phyloP scores from a whole-genome alignment of 805 yeast species.

The Hanseniaspora occidentalis region DNA sequence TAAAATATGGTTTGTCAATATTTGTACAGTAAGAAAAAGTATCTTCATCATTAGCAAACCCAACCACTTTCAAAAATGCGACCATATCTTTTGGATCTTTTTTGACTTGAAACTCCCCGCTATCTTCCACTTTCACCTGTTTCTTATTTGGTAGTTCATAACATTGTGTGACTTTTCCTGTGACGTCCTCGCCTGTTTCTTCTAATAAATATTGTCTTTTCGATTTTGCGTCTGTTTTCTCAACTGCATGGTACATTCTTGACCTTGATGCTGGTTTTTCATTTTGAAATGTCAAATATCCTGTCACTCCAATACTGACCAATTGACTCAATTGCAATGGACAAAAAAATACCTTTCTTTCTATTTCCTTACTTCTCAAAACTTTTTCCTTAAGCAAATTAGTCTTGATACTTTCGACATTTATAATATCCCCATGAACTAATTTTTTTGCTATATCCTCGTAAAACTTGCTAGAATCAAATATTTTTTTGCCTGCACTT shows the following conservation, averaged over 20 bases:
- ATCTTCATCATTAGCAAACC: conserved; percentile 40
- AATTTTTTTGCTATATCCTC: conserved; percentile 32
- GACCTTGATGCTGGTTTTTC: conserved; percentile 36
- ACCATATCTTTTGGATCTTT: conserved; percentile 23
- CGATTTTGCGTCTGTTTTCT: conserved; percentile 41
- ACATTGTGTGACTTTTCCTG: conserved; percentile 25
- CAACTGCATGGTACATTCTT: conserved; percentile 40
- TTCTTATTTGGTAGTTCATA: conserved; percentile 35
- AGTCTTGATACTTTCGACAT: conserved; percentile 7
- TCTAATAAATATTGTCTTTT: conserved; percentile 29
- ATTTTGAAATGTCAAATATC: conserved; percentile 49
- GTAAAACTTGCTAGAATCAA: conserved; percentile 35
- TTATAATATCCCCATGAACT: conserved; percentile 8
- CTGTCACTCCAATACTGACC: conserved; percentile 55
- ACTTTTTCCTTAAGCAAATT: conserved; percentile 35
- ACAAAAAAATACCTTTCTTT: conserved; percentile 49
- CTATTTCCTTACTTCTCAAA: conserved; percentile 45
- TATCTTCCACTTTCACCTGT: conserved; percentile 26
- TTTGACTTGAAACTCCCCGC: conserved; percentile 25
- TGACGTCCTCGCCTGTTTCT: conserved; percentile 32
- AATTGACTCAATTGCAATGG: conserved; percentile 44
- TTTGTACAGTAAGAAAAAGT: conserved; percentile 40
- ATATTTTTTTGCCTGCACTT: conserved; percentile 23
- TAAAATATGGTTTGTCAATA: conserved; percentile 41
- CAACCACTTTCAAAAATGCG: conserved; percentile 52